Conservation (phyloP, 2,329 filamentous ascomycete species). For the Massarina eburnea region DNA sequence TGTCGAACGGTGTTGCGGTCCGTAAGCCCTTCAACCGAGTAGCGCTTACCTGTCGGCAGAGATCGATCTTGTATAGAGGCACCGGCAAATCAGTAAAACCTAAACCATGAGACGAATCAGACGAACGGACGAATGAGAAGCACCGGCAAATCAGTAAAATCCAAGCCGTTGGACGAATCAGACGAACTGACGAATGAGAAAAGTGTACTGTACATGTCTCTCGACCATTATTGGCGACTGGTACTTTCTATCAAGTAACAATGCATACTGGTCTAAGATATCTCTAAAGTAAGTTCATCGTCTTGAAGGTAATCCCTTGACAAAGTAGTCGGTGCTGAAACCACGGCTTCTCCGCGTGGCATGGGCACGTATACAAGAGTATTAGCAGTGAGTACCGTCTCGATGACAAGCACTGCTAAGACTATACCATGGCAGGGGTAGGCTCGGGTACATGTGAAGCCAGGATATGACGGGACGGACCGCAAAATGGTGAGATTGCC, state of each 20-base stretch:
- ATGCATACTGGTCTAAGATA: too few relatives aligned
- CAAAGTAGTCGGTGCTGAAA: not conserved
- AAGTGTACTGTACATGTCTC: too few relatives aligned
- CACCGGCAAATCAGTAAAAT: too few relatives aligned
- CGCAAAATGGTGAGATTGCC: not conserved
- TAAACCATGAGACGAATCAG: not conserved
- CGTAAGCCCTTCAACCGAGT: constrained; percentile 33
- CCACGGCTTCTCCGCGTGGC: not conserved
- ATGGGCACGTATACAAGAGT: not conserved
- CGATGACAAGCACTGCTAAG: not conserved
- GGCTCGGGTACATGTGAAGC: not conserved
- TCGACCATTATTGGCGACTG: too few relatives aligned
- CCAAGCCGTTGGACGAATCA: too few relatives aligned
- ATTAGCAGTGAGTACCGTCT: not conserved
- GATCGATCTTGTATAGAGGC: not conserved
- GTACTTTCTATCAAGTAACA: too few relatives aligned
- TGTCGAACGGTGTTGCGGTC: constrained; percentile 35
- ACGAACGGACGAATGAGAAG: not conserved
- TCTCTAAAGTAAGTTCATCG: too few relatives aligned
- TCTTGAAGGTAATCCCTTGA: not conserved
- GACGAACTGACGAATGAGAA: too few relatives aligned
- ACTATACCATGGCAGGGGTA: not conserved
- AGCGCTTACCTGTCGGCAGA: constrained; percentile 1
- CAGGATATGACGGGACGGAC: not conserved
- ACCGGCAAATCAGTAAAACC: constrained; percentile 8